Evolutionary conservation across 768 basidiomycete species (phyloP), one percentile per base, ranked within the genome.

Genomic region (Lactarius sp.): DNA sequence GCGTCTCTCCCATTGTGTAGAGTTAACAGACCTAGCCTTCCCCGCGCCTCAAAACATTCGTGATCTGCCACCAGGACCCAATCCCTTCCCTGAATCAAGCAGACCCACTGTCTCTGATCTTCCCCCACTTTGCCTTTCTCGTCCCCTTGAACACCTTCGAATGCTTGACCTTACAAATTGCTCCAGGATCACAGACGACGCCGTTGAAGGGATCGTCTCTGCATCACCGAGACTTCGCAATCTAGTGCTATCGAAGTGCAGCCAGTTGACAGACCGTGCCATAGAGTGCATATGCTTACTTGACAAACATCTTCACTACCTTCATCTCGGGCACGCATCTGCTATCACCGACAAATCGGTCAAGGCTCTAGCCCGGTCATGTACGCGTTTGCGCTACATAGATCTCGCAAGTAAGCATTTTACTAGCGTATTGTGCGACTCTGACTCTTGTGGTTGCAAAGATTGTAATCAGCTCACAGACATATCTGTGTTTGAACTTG

Each of bases 121-220:
- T 7, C 85, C 86, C 0, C 88, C 89, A 34, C 83, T 93, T n/a
- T 74, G 85, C 53, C 75, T 90, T 52, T 74, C 80, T 44, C 80
- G 80, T 31, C 72, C 82, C 0, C 85, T 93, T 71, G 93, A 96
- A 59, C 88, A 94, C 69, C 80, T 99, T 51, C 86, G 97, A 44
- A 89, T 93, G 83, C 81, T 98, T 51, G 97, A 99, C 75, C 77
- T 99, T 42, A 97, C 97, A 16, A 85, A 83, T 69, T 96, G 94
- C 71, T 76, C 83, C 0, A 81, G 81, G 44, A 76, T 98, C 64
- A 92, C 90, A 34, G 95, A 98, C 72, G 80, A 83, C 57, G 89
- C 91, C 8, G 77, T 97, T 49, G 90, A 89, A 60, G 90, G 92
- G 62, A 86, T 97, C 69, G 80, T 94, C 66, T 78, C 81, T 14